phyloP scores from a whole-genome alignment of 352 stramenopile genomes.

The Blastocystis sp. region DNA sequence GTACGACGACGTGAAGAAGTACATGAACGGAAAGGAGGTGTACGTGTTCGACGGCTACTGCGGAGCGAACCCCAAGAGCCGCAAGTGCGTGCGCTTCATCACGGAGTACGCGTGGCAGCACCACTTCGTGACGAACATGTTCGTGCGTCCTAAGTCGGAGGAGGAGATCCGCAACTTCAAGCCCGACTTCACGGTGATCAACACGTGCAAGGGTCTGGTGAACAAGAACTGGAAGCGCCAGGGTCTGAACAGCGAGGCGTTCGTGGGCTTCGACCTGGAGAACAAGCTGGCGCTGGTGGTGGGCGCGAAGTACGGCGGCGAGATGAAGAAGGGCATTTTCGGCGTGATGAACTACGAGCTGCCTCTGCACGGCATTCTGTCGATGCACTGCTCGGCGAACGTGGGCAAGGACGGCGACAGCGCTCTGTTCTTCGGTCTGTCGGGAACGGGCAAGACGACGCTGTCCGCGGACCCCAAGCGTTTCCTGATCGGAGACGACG shows the following conservation, averaged over 20 bases:
- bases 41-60: conserved; percentile 91
- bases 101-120: conserved; percentile 93
- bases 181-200: conserved; percentile 92
- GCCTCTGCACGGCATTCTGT: conserved; percentile 81
- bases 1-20: conserved; percentile 78
- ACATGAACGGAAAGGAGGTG: conserved; percentile 82
- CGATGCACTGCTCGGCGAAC: conserved; percentile 96
- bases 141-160: conserved; percentile 72
- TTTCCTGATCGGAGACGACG: conserved; percentile 84
- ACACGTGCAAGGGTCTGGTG: conserved; percentile 81
- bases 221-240: conserved; percentile 84
- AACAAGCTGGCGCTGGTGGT: conserved; percentile 84
- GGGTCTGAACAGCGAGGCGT: conserved; percentile 84
- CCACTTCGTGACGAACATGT: conserved; percentile 93
- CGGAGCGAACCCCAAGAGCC: conserved; percentile 77
- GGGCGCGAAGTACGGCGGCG: conserved; percentile 87
- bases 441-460: conserved; percentile 80
- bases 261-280: conserved; percentile 90
- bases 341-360: conserved; percentile 96
- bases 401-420: conserved; percentile 85
- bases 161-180: conserved; percentile 76
- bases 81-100: conserved; percentile 89
- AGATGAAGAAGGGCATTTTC: conserved; percentile 98
- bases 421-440: conserved; percentile 86
- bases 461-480: conserved; percentile 73